A percentile compares a stretch with the other conserved stretches of the same genome.
Conservation (phyloP, 345 rosid genomes). For the Odontarrhena argentea region DNA sequence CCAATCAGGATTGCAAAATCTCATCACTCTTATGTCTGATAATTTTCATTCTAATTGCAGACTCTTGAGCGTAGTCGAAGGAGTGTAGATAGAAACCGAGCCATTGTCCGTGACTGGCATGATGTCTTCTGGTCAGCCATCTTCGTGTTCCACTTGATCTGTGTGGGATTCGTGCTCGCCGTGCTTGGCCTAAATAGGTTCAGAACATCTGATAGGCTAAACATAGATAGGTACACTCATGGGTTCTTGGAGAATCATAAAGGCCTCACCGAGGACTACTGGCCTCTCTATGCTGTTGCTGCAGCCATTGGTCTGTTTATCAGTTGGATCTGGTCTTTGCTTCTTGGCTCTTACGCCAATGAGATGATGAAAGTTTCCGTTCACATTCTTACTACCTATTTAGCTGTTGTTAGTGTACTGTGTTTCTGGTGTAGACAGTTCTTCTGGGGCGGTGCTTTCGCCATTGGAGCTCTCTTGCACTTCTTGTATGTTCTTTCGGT, state of each 20-base stretch:
- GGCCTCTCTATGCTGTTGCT: conserved; percentile 90
- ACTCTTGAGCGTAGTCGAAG: conserved; percentile 64
- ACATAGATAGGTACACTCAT: conserved; percentile 61
- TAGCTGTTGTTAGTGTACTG: conserved; percentile 84
- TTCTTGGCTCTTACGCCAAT: conserved; percentile 73
- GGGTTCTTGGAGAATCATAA: conserved; percentile 45
- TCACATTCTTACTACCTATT: conserved; percentile 86
- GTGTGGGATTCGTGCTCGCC: conserved; percentile 58
- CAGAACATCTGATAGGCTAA: conserved; percentile 69
- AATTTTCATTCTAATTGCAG: conserved; percentile 41
- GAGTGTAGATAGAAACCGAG: conserved; percentile 53
- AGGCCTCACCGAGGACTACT: conserved; percentile 77
- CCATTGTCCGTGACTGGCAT: conserved; percentile 60
- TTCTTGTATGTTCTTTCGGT: conserved; percentile 95
- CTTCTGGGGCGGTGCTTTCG: conserved; percentile 88
- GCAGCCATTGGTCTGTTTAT: conserved; percentile 73
- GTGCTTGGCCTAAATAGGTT: conserved; percentile 81
- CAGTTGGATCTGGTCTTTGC: conserved; percentile 77
- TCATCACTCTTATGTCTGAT: no score
- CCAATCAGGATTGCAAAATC: no score
- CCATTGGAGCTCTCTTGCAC: conserved; percentile 78
- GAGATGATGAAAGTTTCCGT: conserved; percentile 90
- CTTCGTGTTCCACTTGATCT: conserved; percentile 69
- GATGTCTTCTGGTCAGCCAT: conserved; percentile 90
- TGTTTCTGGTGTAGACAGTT: conserved; percentile 83